These are phyloP conservation scores for Solanum paucissectum DNA, from an alignment of 257 asterid genomes.

Conservation along the genomic window DNA sequence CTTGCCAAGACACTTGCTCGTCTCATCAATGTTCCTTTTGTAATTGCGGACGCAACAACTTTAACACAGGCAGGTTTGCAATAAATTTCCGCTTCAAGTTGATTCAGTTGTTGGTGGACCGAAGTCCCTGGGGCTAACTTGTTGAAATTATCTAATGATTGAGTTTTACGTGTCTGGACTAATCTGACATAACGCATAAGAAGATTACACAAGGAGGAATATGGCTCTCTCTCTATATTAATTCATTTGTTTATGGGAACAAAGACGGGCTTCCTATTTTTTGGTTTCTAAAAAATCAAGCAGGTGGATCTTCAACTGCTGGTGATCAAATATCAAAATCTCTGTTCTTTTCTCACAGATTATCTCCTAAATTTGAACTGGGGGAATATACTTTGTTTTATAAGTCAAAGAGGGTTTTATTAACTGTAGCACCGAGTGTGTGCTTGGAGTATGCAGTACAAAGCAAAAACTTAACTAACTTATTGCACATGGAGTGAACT, in stretches of 20 bases:
- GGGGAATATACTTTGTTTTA: neutral
- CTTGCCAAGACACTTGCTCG: constrained; percentile 98
- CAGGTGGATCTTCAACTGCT: neutral
- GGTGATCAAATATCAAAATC: neutral
- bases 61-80: constrained; percentile 95
- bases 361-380: neutral
- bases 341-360: neutral
- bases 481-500: neutral
- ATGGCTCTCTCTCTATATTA: neutral
- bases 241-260: neutral
- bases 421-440: neutral
- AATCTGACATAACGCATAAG: neutral
- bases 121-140: neutral
- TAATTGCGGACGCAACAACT: constrained; percentile 84
- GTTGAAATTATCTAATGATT: neutral
- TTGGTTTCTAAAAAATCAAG: neutral
- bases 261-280: neutral
- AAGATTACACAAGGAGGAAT: neutral
- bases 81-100: constrained; percentile 4
- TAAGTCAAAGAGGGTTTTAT: neutral
- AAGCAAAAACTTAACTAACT: neutral
- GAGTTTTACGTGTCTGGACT: neutral
- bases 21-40: constrained; percentile 81
- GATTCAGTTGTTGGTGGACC: neutral
- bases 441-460: neutral